phyloP scores from a whole-genome alignment of 2,329 filamentous ascomycete genomes.

The Leptographium procerum region DNA sequence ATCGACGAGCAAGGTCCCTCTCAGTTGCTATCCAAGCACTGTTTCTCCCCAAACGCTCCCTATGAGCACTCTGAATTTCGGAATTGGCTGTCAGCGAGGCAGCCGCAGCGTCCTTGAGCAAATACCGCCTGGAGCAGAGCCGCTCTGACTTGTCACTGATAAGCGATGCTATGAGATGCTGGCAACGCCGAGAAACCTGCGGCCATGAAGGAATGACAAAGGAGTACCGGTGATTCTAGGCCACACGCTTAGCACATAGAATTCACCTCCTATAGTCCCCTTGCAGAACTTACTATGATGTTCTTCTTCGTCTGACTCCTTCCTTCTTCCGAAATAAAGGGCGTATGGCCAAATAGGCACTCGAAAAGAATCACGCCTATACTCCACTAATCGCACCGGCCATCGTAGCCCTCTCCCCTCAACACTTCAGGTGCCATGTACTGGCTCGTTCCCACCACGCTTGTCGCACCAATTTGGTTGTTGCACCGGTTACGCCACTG shows the following conservation, averaged over 20 bases:
- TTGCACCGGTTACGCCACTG: conserved; percentile 59
- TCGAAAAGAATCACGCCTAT: conserved; percentile 90
- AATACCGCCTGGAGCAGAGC: conserved; percentile 66
- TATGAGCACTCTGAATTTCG: background rate
- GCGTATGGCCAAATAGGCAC: conserved; percentile 85
- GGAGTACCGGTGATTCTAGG: conserved; percentile 51
- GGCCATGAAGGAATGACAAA: conserved; percentile 61
- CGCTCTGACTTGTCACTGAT: conserved; percentile 65
- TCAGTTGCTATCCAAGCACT: conserved; percentile 8
- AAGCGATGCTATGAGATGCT: conserved; percentile 63
- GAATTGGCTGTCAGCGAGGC: conserved; percentile 2
- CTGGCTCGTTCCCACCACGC: conserved; percentile 88
- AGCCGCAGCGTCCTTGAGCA: conserved; percentile 44
- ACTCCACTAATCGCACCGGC: conserved; percentile 94
- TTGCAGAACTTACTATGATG: conserved; percentile 51
- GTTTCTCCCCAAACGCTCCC: background rate
- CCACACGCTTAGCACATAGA: background rate
- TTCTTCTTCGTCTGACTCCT: conserved; percentile 76
- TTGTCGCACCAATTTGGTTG: conserved; percentile 64
- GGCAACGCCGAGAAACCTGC: conserved; percentile 56
- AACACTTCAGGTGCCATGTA: conserved; percentile 98
- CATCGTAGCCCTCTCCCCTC: conserved; percentile 71
- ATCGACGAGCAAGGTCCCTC: conserved; percentile 31
- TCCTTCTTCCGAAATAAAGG: conserved; percentile 70
- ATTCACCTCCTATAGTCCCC: no score